These are phyloP conservation scores for Kregervanrija fluxuum DNA, from an alignment of 805 yeast species.

Conservation along the genomic window DNA sequence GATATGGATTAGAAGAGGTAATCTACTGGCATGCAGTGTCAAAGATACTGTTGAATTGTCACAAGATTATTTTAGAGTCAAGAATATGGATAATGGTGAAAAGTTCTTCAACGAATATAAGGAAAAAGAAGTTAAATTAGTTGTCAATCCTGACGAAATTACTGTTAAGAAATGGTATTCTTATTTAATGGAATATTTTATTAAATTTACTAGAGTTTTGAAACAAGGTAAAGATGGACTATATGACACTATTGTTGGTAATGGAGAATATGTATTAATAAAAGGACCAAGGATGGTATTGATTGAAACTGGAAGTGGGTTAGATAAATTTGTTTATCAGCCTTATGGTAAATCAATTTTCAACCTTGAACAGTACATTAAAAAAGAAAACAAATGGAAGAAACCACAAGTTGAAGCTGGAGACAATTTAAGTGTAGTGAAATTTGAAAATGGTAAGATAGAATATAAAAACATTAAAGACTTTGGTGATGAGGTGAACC, in stretches of 20 bases:
- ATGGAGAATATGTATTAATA: slow-evolving; percentile 40
- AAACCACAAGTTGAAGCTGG: slow-evolving; percentile 23
- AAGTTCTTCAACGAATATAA: slow-evolving; percentile 1
- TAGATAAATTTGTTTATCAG: slow-evolving; percentile 15
- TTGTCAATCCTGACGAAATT: too few relatives aligned
- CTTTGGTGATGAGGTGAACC: slow-evolving; percentile 30
- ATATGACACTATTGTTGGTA: slow-evolving; percentile 24
- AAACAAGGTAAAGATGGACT: neutral
- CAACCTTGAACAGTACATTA: slow-evolving; percentile 18
- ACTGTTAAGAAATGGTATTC: neutral
- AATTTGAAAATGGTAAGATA: slow-evolving; percentile 35
- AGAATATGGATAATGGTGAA: slow-evolving; percentile 10
- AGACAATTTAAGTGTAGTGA: slow-evolving; percentile 43
- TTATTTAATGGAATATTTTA: neutral
- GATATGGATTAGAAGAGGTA: slow-evolving; percentile 37
- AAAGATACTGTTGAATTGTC: slow-evolving; percentile 39
- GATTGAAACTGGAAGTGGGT: slow-evolving; percentile 37
- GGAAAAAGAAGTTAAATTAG: neutral
- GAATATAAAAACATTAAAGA: slow-evolving; percentile 38
- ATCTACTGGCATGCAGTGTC: slow-evolving; percentile 44
- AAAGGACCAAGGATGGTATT: slow-evolving; percentile 49
- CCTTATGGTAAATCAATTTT: too few relatives aligned
- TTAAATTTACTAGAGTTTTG: neutral
- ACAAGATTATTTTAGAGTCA: slow-evolving; percentile 14
- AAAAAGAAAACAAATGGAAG: slow-evolving; percentile 11